Base-by-base conservation (phyloP, 306 rosid species). In the Fragaria nilgerrensis region DNA sequence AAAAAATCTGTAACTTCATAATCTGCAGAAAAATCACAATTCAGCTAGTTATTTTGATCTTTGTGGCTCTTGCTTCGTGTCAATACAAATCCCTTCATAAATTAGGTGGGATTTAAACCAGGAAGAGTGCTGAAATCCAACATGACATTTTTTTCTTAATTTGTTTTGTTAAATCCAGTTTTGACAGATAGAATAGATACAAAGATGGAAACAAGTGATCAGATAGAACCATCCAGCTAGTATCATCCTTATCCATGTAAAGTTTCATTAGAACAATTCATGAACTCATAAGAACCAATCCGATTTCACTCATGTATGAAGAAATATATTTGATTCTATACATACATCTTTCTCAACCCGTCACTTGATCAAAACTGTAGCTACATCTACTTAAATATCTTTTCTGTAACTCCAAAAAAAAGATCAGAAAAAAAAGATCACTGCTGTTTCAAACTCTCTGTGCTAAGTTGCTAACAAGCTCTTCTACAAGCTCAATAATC, bases 401-500 rank as follows among this genome's bases (percentile, higher is more conserved):
- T 81, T 59, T 13, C 65, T 22, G 68, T 62, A 52, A 82, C 48
- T 45, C 48, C 39, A 37, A 69, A 68, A 23, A 70, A 32, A 52
- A 22, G 32, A 70, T 59, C 22, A 32, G 44, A 72, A 71, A 14
- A 77, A 8, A 14, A 25, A 67, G 20, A 49, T 55, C 75, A 83
- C 70, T 76, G 73, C 45, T 73, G 19, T 53, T 88, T 75, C 82
- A 80, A 83, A 64, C 53, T 65, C 53, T 65, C 74, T 71, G 56
- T 58, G 76, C 88, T 32, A 32, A 63, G 68, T 63, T 63, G 43
- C 68, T 78, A 85, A 82, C 79, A 62, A 92, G 67, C 89, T 92
- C 97, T 8, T 80, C 73, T 37, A 76, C 81, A 66, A 96, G 94
- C 80, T 91, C 97, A 70, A 87, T 89, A 32, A 88, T 47, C 82